Base-by-base conservation (phyloP, 192 early-diverging fungal species). In the Phlyctochytrium arcticum region DNA sequence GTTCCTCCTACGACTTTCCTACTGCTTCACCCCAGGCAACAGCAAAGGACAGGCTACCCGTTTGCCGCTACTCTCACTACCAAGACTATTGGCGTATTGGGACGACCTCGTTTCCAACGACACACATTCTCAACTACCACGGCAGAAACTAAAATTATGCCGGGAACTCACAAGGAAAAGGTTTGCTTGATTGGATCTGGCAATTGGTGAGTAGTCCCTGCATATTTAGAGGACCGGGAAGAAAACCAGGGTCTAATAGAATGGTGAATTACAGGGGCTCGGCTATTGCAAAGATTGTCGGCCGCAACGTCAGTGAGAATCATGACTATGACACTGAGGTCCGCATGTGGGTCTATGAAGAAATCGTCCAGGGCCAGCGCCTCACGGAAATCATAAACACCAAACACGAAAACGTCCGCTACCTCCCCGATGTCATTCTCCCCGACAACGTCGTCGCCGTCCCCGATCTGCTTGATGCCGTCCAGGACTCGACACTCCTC, bases 281-380 rank as follows among this genome's bases (percentile, higher is more conserved):
- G 5, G 93, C 89, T 19, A 89, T 93, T 59, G 92, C 94, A 6
- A 89, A 92, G 74, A 97, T 98, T 65, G 80, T 97, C 26, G 93
- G 91, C 27, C 68, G 63, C 67, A 98, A 98, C 73, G 90, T 94
- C 31, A 65, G 61, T 12, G 59, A 53, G 35, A 75, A 78, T 60
- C 84, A 86, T 36, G 68, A 80, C 37, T 95, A 93, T 78, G 89
- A 94, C 75, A 59, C 71, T 27, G 78, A 86, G 36, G 92, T 96
- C 55, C 86, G 85, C 51, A 92, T 94, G 87, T 98, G 94, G 93
- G 96, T 98, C 19, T 94, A 87, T 78, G 94, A 98, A 72, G 96
- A 98, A 73, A 80, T 88, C 32, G 76, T 94, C 36, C 75, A 93
- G 47, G 92, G 90, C 36, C 69, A 87, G 57, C 90, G 90, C 36